Evolutionary conservation across 441 rosid species (phyloP).

Genomic region (Erodium moschatum): DNA sequence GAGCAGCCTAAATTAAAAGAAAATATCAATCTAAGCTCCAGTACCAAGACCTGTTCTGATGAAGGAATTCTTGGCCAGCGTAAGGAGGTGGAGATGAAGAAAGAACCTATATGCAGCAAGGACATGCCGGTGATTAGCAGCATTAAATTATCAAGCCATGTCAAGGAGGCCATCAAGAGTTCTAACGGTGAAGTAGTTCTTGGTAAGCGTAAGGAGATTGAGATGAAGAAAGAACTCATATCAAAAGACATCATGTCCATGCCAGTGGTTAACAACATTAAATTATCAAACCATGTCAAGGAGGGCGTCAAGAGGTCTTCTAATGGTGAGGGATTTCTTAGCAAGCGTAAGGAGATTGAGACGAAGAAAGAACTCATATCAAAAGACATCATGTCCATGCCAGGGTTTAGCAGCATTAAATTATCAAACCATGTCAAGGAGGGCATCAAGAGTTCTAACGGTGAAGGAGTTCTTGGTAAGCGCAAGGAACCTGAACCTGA

Average conservation of each 20-base stretch:
- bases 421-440: constrained; percentile 23
- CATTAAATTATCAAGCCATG: constrained; percentile 21
- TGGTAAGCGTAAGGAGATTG: constrained; percentile 43
- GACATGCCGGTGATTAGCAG: constrained; percentile 26
- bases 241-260: neutral
- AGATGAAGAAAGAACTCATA: constrained; percentile 3
- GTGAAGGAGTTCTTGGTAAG: constrained; percentile 37
- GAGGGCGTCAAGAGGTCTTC: neutral
- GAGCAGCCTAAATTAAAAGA: constrained; percentile 8
- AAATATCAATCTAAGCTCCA: neutral
- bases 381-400: constrained; percentile 25
- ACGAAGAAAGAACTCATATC: constrained; percentile 19
- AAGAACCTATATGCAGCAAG: constrained; percentile 23
- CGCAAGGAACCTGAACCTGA: constrained; percentile 45
- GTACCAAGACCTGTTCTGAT: neutral
- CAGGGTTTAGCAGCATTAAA: constrained; percentile 26
- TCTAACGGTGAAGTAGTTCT: constrained; percentile 25
- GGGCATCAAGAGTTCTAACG: constrained; percentile 20
- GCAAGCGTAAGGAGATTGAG: constrained; percentile 12
- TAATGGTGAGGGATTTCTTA: neutral
- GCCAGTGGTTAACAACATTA: neutral
- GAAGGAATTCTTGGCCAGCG: constrained; percentile 5
- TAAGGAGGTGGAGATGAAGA: constrained; percentile 4
- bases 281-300: neutral
- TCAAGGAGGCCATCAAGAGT: constrained; percentile 26